Conservation (phyloP, 1,284 basidiomycete species). For the Fomitopsis palustris region DNA sequence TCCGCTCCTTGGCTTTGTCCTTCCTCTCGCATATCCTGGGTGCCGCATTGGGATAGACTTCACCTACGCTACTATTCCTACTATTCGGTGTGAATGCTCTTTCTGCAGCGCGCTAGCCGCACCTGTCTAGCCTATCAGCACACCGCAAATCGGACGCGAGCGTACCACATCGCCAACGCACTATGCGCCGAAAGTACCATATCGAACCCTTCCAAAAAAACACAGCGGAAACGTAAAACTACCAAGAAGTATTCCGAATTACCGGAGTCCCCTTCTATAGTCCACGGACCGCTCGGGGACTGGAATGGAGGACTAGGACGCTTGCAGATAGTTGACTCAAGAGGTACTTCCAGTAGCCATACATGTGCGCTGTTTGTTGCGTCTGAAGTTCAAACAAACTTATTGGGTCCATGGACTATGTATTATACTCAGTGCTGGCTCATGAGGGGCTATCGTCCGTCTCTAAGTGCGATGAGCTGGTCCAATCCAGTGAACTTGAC, state of each 20-base stretch:
- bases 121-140: not conserved
- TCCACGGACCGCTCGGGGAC: constrained; percentile 24
- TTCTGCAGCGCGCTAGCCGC: constrained; percentile 1
- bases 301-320: constrained; percentile 22
- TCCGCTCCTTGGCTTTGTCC: not conserved
- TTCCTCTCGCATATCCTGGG: not conserved
- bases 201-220: not conserved
- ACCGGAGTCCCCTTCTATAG: constrained; percentile 40
- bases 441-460: not conserved
- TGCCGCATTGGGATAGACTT: too few species aligned
- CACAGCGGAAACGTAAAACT: constrained; percentile 16
- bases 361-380: constrained; percentile 15
- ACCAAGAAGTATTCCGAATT: constrained; percentile 54
- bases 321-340: constrained; percentile 6
- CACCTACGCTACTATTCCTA: too few species aligned
- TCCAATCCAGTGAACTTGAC: not conserved
- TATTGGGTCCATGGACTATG: not conserved
- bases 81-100: constrained; percentile 4
- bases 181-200: not conserved
- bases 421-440: not conserved
- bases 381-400: not conserved
- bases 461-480: not conserved
- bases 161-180: not conserved
- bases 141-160: not conserved
- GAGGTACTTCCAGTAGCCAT: constrained; percentile 1